A percentile compares a stretch with the other conserved stretches of the same genome.
phyloP scores from a whole-genome alignment of 2,329 filamentous ascomycete genomes.

The Apiospora kogelbergensis region DNA sequence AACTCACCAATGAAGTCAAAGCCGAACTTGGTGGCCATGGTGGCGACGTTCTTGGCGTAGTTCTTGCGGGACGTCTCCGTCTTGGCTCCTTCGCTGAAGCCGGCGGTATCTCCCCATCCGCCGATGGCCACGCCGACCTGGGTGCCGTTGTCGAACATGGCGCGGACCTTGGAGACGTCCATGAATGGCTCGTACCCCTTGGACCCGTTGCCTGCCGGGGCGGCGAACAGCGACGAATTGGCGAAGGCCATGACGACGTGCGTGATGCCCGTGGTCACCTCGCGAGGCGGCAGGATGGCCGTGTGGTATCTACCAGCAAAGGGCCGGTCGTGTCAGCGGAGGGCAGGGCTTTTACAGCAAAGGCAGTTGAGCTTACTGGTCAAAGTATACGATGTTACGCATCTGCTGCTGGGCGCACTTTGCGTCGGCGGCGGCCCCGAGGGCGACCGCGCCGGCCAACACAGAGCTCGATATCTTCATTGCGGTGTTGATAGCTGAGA shows the following conservation, averaged over 20 bases:
- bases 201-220: constrained; percentile 16
- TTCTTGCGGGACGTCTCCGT: constrained; percentile 49
- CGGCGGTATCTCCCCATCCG: constrained; percentile 69
- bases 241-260: constrained; percentile 32
- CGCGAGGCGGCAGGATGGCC: constrained; percentile 12
- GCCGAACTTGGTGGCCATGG: constrained; percentile 60
- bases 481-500: neutral
- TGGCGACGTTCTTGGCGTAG: constrained; percentile 65
- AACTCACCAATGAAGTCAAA: constrained; percentile 67
- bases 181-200: constrained; percentile 25
- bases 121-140: constrained; percentile 72
- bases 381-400: constrained; percentile 18
- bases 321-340: neutral
- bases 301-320: constrained; percentile 13
- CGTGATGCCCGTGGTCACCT: constrained; percentile 25
- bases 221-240: constrained; percentile 26
- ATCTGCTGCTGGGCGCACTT: neutral
- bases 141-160: constrained; percentile 49
- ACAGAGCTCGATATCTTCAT: neutral
- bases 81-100: constrained; percentile 59
- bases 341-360: too few species aligned
- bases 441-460: neutral
- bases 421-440: neutral
- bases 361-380: constrained; percentile 13
- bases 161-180: constrained; percentile 35